Conservation (phyloP, 176 grass and related monocot genomes). For the Eragrostis nindensis region DNA sequence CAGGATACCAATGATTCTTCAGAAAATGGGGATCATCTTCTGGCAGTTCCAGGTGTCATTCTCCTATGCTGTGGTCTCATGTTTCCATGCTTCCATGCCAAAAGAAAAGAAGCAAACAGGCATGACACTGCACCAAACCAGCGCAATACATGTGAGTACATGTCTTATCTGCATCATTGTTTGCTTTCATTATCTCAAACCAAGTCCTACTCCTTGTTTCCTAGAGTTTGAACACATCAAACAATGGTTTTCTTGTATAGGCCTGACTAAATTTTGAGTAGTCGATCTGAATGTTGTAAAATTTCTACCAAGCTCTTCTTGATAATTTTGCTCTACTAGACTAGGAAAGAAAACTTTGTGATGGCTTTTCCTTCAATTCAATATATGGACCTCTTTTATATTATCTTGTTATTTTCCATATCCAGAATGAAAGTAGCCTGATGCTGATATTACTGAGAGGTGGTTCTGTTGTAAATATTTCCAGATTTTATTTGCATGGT, state of each 20-base stretch:
- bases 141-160: slow-evolving; percentile 57
- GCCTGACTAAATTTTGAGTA: neutral
- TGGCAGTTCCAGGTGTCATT: slow-evolving; percentile 83
- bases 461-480: neutral
- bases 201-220: neutral
- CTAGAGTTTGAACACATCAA: neutral
- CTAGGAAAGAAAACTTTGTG: slow-evolving; percentile 1
- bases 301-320: neutral
- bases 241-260: neutral
- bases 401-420: neutral
- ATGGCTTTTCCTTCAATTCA: neutral
- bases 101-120: slow-evolving; percentile 64
- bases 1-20: slow-evolving; percentile 55
- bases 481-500: neutral
- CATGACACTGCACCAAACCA: slow-evolving; percentile 54
- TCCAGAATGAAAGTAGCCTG: slow-evolving; percentile 1
- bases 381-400: neutral
- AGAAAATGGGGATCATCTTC: slow-evolving; percentile 55
- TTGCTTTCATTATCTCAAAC: neutral
- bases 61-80: slow-evolving; percentile 85
- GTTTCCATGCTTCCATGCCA: slow-evolving; percentile 83
- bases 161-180: slow-evolving; percentile 1
- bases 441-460: neutral
- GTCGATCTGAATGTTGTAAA: neutral
- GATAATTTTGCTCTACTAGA: neutral